phyloP scores from a whole-genome alignment of 2,329 filamentous ascomycete genomes.

The Neodidymelliopsis sp. region DNA sequence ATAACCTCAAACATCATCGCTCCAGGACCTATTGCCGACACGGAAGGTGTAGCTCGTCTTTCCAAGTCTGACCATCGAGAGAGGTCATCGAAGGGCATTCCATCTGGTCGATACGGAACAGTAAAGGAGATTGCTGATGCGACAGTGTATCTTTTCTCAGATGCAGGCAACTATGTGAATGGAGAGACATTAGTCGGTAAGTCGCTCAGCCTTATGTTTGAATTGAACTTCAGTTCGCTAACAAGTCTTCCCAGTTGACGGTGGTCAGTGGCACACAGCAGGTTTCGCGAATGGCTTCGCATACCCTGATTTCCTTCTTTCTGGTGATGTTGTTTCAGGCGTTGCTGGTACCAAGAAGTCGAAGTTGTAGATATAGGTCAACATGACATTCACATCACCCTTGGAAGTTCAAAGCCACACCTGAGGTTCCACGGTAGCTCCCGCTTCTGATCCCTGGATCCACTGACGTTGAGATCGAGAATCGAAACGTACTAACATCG shows the following conservation, averaged over 20 bases:
- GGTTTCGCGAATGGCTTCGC: conserved; percentile 50
- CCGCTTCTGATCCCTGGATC: background rate
- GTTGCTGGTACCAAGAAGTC: conserved; percentile 65
- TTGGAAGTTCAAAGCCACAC: background rate
- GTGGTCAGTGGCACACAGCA: conserved; percentile 59
- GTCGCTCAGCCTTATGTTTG: conserved; percentile 17
- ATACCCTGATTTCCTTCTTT: conserved; percentile 68
- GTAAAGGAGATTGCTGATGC: conserved; percentile 92
- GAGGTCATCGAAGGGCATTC: conserved; percentile 58
- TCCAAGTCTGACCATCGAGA: conserved; percentile 44
- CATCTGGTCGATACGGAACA: conserved; percentile 77
- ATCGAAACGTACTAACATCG: background rate
- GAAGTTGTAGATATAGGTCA: conserved; percentile 54
- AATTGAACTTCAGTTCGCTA: conserved; percentile 12
- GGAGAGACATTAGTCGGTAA: conserved; percentile 82
- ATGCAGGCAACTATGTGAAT: conserved; percentile 85
- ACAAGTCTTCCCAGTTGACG: conserved; percentile 55
- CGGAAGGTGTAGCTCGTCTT: conserved; percentile 67
- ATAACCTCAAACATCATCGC: conserved; percentile 88
- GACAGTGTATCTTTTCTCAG: conserved; percentile 86
- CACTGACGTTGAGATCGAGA: background rate
- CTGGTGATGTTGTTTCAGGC: conserved; percentile 61
- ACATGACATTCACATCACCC: background rate
- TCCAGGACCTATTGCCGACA: conserved; percentile 84
- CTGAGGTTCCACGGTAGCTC: background rate